Evolutionary conservation across 805 yeast genomes (phyloP), one percentile per base, ranked within the genome.

Genomic region (Lachancea sp.): DNA sequence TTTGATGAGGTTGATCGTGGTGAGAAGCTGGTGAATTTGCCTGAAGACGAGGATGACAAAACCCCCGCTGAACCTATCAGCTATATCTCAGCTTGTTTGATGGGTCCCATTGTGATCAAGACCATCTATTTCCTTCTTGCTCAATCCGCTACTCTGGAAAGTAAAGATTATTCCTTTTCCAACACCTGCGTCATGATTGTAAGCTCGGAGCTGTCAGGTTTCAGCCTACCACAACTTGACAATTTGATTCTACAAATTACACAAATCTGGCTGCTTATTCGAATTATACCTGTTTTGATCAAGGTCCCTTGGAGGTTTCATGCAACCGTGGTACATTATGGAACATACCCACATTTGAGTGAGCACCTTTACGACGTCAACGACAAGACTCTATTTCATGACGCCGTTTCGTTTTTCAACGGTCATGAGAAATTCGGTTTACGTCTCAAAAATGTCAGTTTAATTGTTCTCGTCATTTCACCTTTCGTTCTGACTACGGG

Each of bases 281-380:
- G 29, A 16, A 16, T 20, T 9, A 15, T 39, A 11, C 43, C 43
- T 6, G 12, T 34, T 18, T 13, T 44, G 7, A 22, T 31, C 20
- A 44, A 38, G 25, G 17, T 20, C 10, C 47, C 47, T 11, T 44
- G 47, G 47, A 22, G 36, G 3, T 34, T 44, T 19, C 34, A 44
- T 31, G 20, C 38, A n/a, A 12, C 38, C 10, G 33, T 30, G 3
- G 9, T n/a, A 6, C 32, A 35, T 13, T 39, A 44, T 27, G 13
- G 27, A 7, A 17, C 27, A 3, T 44, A 37, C 18, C 33, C 38
- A 15, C 6, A 17, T 9, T 18, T 44, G 26, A 36, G 36, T 18
- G 36, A 27, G 27, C 43, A 35, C 27, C 12, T 38, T 3, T 31
- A 22, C 20, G 32, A 25, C 11, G 13, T 18, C 6, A n/a, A 25